phyloP scores from a whole-genome alignment of 1,139 yeast genomes.

The Pichia inconspicua region DNA sequence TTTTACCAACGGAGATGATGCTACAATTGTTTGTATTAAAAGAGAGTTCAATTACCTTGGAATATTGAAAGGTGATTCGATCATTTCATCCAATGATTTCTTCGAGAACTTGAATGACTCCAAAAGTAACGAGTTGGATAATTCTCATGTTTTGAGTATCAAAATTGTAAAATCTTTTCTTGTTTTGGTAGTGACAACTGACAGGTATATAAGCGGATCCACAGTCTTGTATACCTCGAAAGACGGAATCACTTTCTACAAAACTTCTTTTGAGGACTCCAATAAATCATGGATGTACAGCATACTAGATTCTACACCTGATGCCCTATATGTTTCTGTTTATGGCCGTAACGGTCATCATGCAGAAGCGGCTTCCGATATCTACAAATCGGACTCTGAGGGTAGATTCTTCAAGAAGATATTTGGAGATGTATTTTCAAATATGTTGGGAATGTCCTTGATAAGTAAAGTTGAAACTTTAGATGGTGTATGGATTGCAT shows the following conservation, averaged over 20 bases:
- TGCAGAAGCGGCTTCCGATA: slow-evolving; percentile 27
- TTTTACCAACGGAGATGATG: slow-evolving; percentile 35
- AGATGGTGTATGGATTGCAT: slow-evolving; percentile 63
- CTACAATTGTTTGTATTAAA: slow-evolving; percentile 44
- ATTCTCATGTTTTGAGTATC: slow-evolving; percentile 37
- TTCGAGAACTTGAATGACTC: slow-evolving; percentile 36
- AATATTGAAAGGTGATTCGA: slow-evolving; percentile 34
- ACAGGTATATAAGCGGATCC: slow-evolving; percentile 37
- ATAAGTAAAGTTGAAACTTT: slow-evolving; percentile 49
- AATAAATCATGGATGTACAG: slow-evolving; percentile 37
- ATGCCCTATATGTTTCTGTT: slow-evolving; percentile 48
- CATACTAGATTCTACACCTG: slow-evolving; percentile 48
- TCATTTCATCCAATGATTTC: slow-evolving; percentile 47
- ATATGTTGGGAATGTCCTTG: slow-evolving; percentile 33
- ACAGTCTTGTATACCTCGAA: slow-evolving; percentile 49
- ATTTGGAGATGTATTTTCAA: slow-evolving; percentile 38
- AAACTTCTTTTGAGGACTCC: slow-evolving; percentile 43
- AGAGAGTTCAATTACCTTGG: slow-evolving; percentile 38
- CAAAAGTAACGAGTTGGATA: slow-evolving; percentile 18
- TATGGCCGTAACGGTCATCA: slow-evolving; percentile 29
- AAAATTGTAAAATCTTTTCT: slow-evolving; percentile 45
- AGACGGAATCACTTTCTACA: slow-evolving; percentile 45
- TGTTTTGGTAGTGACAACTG: slow-evolving; percentile 44
- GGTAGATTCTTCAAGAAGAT: slow-evolving; percentile 49
- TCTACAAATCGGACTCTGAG: slow-evolving; percentile 55